Conservation (phyloP, 1,284 basidiomycete genomes). For the Cryptococcus depauperatus region DNA sequence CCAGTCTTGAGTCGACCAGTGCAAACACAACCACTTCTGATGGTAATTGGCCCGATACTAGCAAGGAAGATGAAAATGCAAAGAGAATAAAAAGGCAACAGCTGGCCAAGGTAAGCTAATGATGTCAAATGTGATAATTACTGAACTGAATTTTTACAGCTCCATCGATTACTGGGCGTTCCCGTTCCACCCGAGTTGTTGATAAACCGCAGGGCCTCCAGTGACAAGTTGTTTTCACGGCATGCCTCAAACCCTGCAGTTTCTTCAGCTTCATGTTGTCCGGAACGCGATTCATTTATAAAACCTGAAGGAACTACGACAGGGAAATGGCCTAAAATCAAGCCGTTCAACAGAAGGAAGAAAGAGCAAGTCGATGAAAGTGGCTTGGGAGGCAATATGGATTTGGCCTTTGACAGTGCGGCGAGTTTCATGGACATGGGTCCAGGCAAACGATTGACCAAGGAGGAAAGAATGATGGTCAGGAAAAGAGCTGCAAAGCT, state of each 20-base stretch:
- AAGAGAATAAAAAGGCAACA: constrained; percentile 22
- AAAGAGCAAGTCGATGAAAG: not conserved
- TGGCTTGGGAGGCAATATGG: not conserved
- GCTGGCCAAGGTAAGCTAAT: constrained; percentile 21
- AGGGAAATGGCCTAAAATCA: constrained; percentile 6
- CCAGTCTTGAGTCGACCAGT: not conserved
- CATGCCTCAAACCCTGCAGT: not conserved
- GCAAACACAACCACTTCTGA: not conserved
- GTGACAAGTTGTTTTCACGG: not conserved
- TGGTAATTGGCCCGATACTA: not conserved
- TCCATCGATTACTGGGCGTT: constrained; percentile 25
- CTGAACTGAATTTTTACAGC: constrained; percentile 3
- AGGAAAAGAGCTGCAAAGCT: constrained; percentile 27
- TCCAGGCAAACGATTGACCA: constrained; percentile 7
- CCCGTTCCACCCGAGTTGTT: constrained; percentile 16
- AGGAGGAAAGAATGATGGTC: constrained; percentile 19
- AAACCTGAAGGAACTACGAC: constrained; percentile 7
- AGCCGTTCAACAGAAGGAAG: not conserved
- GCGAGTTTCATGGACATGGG: constrained; percentile 19
- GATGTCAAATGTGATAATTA: not conserved
- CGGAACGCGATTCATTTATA: constrained; percentile 8
- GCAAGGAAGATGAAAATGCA: constrained; percentile 15
- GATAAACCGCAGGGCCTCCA: constrained; percentile 1
- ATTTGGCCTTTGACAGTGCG: not conserved
- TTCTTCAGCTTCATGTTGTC: not conserved